Conservation (phyloP, 495 filamentous ascomycete genomes). For the Neurospora sp. region DNA sequence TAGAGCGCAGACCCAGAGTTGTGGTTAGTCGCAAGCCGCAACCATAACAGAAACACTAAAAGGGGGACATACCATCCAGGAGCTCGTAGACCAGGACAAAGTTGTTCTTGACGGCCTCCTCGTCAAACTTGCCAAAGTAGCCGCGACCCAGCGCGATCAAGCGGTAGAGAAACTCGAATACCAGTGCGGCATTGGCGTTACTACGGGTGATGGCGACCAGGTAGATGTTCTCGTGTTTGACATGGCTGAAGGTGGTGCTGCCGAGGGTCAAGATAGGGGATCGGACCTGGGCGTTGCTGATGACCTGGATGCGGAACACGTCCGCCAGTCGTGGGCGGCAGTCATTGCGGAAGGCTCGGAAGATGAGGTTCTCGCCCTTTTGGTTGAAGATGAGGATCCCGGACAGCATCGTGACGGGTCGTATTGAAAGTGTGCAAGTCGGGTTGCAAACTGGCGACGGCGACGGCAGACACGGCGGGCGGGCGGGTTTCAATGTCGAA, state of each 20-base stretch:
- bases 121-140: conserved; percentile 98
- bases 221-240: conserved; percentile 99
- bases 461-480: background rate
- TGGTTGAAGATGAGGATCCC: conserved; percentile 98
- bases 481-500: background rate
- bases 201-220: conserved; percentile 96
- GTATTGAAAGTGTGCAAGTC: background rate
- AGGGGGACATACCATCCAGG: conserved; percentile 61
- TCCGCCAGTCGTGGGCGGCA: conserved; percentile 94
- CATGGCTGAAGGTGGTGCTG: conserved; percentile 97
- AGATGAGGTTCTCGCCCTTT: conserved; percentile 99
- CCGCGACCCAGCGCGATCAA: conserved; percentile 81
- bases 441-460: background rate
- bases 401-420: conserved; percentile 64
- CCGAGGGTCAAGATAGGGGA: conserved; percentile 96
- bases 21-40: background rate
- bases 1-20: background rate
- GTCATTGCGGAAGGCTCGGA: conserved; percentile 95
- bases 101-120: conserved; percentile 99
- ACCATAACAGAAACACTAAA: background rate
- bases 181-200: conserved; percentile 97
- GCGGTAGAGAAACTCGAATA: conserved; percentile 97
- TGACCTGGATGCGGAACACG: conserved; percentile 99
- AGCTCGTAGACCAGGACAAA: conserved; percentile 98
- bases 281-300: conserved; percentile 94